A percentile compares a stretch with the other conserved stretches of the same genome.
Evolutionary conservation across 208 protist genomes (phyloP).

Genomic region (Porcisia deanei): DNA sequence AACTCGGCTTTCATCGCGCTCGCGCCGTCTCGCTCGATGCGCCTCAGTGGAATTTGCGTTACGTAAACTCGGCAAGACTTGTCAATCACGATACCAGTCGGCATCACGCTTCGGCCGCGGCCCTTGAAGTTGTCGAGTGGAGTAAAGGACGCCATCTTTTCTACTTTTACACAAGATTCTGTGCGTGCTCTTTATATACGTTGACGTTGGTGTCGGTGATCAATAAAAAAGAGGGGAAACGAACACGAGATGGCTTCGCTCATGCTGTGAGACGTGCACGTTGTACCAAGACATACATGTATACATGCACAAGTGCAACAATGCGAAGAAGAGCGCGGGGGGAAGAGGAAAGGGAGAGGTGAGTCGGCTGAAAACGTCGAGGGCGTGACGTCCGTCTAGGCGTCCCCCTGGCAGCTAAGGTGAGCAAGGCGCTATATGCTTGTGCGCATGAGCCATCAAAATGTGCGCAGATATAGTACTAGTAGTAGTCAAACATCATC

Average conservation of each 20-base stretch:
- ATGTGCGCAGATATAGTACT: too few species aligned
- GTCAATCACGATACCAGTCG: slow-evolving; percentile 85
- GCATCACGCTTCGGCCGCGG: slow-evolving; percentile 27
- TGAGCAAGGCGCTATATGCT: neutral
- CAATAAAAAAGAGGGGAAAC: neutral
- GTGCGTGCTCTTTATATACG: neutral
- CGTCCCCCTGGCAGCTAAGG: neutral
- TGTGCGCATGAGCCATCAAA: too few species aligned
- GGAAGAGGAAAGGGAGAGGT: neutral
- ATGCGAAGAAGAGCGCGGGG: neutral
- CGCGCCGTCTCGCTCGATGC: slow-evolving; percentile 81
- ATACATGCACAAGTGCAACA: neutral
- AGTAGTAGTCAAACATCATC: too few species aligned
- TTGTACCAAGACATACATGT: neutral
- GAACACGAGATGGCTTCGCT: neutral
- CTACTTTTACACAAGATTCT: neutral
- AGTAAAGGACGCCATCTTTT: slow-evolving; percentile 66
- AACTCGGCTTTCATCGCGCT: slow-evolving; percentile 79
- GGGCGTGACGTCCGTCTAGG: neutral
- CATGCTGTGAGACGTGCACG: neutral
- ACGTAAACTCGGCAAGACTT: slow-evolving; percentile 87
- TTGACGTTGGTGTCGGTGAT: neutral
- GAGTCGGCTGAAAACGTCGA: neutral
- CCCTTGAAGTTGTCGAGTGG: slow-evolving; percentile 48
- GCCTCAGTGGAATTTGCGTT: slow-evolving; percentile 80